phyloP scores from a whole-genome alignment of 257 asterid species.

The Coffea canephora region DNA sequence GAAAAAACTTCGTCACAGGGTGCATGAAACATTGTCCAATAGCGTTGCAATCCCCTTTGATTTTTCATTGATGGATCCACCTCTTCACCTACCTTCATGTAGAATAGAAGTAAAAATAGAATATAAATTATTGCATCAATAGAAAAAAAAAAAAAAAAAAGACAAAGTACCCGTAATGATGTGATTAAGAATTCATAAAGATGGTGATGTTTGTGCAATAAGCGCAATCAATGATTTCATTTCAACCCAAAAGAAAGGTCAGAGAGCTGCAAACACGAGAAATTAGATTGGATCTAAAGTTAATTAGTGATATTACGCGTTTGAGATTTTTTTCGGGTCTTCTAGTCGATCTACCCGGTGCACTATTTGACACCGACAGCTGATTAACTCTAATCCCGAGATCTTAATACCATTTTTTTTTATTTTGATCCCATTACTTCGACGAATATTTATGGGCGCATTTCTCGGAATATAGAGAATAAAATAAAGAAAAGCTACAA shows the following conservation, averaged over 20 bases:
- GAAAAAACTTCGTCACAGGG: no score
- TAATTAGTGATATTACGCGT: background rate
- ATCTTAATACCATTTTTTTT: background rate
- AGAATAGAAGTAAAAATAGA: no score
- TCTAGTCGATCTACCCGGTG: background rate
- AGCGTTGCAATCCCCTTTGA: no score
- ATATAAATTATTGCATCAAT: no score
- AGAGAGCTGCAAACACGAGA: background rate
- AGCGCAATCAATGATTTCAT: background rate
- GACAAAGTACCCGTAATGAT: background rate
- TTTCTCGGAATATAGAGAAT: no score
- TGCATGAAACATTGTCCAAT: no score
- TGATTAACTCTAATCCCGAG: slow-evolving; percentile 1
- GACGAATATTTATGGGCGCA: no score
- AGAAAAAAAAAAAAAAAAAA: no score
- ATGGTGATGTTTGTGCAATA: background rate
- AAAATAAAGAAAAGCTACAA: background rate
- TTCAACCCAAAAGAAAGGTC: background rate
- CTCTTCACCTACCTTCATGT: no score
- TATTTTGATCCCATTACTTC: no score
- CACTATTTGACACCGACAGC: no score
- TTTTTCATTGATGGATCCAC: no score
- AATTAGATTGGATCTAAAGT: background rate
- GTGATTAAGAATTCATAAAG: background rate
- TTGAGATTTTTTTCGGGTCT: background rate